phyloP scores from a whole-genome alignment of 345 rosid species.

The Brassica napus region DNA sequence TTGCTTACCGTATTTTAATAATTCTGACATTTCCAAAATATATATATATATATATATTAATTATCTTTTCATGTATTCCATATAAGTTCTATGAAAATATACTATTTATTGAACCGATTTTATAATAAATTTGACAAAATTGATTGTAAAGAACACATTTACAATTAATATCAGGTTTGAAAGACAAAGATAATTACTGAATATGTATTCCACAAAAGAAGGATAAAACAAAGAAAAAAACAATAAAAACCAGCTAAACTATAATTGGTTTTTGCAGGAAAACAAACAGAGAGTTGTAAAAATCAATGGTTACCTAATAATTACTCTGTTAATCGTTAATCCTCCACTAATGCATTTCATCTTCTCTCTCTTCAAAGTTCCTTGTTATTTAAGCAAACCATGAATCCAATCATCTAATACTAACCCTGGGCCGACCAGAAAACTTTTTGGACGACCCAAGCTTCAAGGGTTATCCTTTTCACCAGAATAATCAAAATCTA shows the following conservation, averaged over 20 bases:
- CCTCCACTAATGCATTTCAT: constrained; percentile 24
- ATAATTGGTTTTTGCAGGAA: constrained; percentile 32
- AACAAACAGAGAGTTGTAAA: constrained; percentile 20
- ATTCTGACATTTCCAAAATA: background rate
- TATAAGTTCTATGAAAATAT: background rate
- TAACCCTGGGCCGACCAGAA: constrained; percentile 45
- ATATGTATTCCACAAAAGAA: constrained; percentile 34
- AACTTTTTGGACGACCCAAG: constrained; percentile 35
- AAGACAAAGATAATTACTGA: constrained; percentile 26
- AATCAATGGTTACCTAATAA: constrained; percentile 33
- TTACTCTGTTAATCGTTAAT: constrained; percentile 38
- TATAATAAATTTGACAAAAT: background rate
- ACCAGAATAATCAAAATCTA: background rate
- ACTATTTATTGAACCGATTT: background rate
- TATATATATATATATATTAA: too few relatives aligned
- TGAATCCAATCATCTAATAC: constrained; percentile 24
- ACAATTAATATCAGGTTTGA: background rate
- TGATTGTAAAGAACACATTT: background rate
- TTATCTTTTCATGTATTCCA: too few relatives aligned
- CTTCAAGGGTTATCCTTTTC: constrained; percentile 34
- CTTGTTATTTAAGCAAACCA: constrained; percentile 36
- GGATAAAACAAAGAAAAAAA: constrained; percentile 26
- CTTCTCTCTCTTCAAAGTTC: constrained; percentile 24
- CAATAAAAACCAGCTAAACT: constrained; percentile 23
- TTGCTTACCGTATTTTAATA: too few relatives aligned